Base-by-base conservation (phyloP, 176 grass and related monocot genomes). In the Triticum dicoccoides region DNA sequence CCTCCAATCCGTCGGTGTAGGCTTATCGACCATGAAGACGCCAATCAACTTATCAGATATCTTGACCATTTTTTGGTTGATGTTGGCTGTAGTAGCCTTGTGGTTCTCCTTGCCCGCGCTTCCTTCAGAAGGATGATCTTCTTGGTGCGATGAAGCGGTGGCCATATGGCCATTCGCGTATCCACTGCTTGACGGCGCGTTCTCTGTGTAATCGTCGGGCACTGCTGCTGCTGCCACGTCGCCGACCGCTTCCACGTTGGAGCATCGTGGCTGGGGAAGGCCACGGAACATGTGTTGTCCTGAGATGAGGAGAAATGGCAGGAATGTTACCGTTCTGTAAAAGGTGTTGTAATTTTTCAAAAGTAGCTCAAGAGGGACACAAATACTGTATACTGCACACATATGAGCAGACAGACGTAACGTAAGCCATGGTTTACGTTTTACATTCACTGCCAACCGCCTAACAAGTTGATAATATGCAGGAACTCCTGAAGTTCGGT, bases 21-120 rank as follows among this genome's bases (percentile, higher is more conserved):
- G 88, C 58, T 95, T 98, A 47, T 95, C 95, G 12, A 95, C 95
- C 78, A 98, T 86, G 68, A 98, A 98, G 13, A 98, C 88, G 30
- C 91, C 89, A 51, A 98, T 95, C 81, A 94, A 83, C 72, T 95
- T 98, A 82, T 98, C 96, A 10, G 84, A 92, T 84, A 95, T 87
- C 86, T 82, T 93, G 77, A 90, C 42, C 91, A 95, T 93, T 81
- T 90, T 89, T 18, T 74, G 81, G 11, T 56, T 85, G 52, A 20
- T 0, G 17, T 56, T 56, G 62, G 84, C 56, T 11, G 61, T 81
- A 8, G 66, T 82, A 8, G 37, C 80, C 49, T 67, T 86, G 80
- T 82, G 2, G 39, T 87, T 83, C 15, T 21, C 68, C 77, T 73
- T 70, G 14, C 3, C 47, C 67, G 73, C 23, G 17, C 78, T 81